phyloP scores from a whole-genome alignment of 768 basidiomycete species.

The Zangia roseola region DNA sequence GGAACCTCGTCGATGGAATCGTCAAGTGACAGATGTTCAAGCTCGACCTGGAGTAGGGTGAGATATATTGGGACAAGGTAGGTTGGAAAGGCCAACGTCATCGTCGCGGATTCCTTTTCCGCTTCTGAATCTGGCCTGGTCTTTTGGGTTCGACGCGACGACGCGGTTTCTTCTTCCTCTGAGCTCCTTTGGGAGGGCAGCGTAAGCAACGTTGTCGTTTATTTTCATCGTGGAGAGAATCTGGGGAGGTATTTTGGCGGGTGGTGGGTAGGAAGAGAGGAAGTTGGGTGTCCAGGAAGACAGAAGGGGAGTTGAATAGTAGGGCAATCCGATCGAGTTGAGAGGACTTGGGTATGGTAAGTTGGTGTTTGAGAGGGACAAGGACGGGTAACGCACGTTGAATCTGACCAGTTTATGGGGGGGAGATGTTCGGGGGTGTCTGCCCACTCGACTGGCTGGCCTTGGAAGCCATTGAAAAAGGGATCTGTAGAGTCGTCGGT shows the following conservation, averaged over 20 bases:
- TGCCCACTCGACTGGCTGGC: constrained; percentile 82
- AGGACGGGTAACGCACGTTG: constrained; percentile 56
- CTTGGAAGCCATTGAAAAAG: constrained; percentile 89
- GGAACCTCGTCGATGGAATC: constrained; percentile 64
- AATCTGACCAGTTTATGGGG: constrained; percentile 76
- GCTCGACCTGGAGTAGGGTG: constrained; percentile 41
- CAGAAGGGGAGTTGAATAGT: constrained; percentile 71
- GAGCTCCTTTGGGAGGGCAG: constrained; percentile 81
- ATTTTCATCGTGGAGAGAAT: constrained; percentile 76
- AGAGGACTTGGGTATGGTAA: constrained; percentile 58
- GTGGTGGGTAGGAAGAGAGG: constrained; percentile 61
- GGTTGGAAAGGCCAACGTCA: constrained; percentile 28
- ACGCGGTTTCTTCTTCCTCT: constrained; percentile 82
- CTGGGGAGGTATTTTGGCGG: constrained; percentile 75
- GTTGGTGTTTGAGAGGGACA: not conserved
- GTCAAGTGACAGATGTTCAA: constrained; percentile 52
- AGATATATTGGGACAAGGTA: not conserved
- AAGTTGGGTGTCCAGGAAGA: constrained; percentile 64
- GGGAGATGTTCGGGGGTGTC: constrained; percentile 68
- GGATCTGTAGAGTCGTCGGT: constrained; percentile 54
- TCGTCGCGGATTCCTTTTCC: constrained; percentile 58
- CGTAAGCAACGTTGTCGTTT: constrained; percentile 90
- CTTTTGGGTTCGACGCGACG: constrained; percentile 43
- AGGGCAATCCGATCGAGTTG: constrained; percentile 85
- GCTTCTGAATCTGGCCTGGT: constrained; percentile 81